Evolutionary conservation across 106 monocot species (phyloP).

Genomic region (Iris macrosiphon): DNA sequence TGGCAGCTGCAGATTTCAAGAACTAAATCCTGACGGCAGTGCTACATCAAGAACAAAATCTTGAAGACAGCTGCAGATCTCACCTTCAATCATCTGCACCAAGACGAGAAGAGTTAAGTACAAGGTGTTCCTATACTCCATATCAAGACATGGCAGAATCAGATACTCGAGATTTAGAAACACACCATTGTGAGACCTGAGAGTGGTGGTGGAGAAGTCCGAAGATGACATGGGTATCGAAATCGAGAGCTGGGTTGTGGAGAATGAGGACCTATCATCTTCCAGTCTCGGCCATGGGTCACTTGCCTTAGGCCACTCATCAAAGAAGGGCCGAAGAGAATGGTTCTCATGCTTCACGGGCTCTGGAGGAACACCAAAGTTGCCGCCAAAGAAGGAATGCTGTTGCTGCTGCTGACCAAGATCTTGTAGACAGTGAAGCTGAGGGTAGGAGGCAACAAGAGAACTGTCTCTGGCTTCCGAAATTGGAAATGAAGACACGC

Average conservation of each 20-base stretch:
- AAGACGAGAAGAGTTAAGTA: too few species aligned
- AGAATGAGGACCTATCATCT: constrained; percentile 44
- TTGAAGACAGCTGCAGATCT: too few species aligned
- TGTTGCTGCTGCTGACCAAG: constrained; percentile 23
- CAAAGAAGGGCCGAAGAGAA: constrained; percentile 41
- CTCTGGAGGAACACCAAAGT: constrained; percentile 15
- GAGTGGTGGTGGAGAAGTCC: constrained; percentile 38
- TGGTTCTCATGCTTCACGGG: constrained; percentile 27
- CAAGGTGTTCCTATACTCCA: too few species aligned
- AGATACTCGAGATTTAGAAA: neutral
- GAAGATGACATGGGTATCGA: constrained; percentile 56
- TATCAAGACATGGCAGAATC: neutral
- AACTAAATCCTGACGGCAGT: too few species aligned
- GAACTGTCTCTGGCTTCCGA: constrained; percentile 14
- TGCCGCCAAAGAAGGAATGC: constrained; percentile 22
- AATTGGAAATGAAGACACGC: constrained; percentile 9
- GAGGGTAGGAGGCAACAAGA: constrained; percentile 21
- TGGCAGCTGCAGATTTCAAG: too few species aligned
- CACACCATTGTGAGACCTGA: constrained; percentile 21
- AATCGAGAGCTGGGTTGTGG: constrained; percentile 57
- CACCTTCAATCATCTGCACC: constrained; percentile 1
- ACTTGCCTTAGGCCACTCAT: constrained; percentile 46
- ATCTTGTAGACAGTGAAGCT: constrained; percentile 28
- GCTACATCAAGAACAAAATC: too few species aligned
- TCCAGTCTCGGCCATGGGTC: constrained; percentile 46